Conservation (phyloP, 2,329 filamentous ascomycete species). For the Hymenoscyphus albidus region DNA sequence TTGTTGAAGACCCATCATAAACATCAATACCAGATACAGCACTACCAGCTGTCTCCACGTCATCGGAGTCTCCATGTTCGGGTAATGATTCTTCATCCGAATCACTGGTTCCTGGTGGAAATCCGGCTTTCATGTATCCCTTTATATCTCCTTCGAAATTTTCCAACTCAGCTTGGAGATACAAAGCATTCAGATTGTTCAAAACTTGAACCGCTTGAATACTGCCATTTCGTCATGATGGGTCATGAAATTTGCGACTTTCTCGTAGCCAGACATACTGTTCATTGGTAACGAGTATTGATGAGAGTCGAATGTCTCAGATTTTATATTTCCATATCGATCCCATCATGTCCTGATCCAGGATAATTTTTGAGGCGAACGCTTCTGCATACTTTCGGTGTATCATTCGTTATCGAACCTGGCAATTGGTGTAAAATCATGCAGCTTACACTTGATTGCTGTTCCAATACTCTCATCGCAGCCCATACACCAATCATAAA, state of each 20-base stretch:
- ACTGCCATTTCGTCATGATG: background rate
- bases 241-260: background rate
- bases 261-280: slow-evolving; percentile 1
- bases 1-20: background rate
- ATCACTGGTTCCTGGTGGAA: background rate
- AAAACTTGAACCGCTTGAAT: background rate
- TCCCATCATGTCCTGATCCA: no score
- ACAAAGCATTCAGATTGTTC: background rate
- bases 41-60: background rate
- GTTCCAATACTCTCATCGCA: no score
- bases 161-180: background rate
- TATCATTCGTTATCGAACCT: no score
- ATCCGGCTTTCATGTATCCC: background rate
- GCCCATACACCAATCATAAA: no score
- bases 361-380: no score
- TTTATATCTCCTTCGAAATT: background rate
- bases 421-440: no score
- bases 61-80: background rate
- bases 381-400: no score
- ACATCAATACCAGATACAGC: no score
- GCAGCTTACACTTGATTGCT: no score
- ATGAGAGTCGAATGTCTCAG: no score
- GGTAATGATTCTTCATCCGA: background rate
- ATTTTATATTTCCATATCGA: no score
- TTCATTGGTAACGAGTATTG: background rate